Percentiles rank a stretch among this genome's conserved stretches.
Evolutionary conservation across 306 rosid genomes (phyloP).

Genomic region (Cucumis melo): DNA sequence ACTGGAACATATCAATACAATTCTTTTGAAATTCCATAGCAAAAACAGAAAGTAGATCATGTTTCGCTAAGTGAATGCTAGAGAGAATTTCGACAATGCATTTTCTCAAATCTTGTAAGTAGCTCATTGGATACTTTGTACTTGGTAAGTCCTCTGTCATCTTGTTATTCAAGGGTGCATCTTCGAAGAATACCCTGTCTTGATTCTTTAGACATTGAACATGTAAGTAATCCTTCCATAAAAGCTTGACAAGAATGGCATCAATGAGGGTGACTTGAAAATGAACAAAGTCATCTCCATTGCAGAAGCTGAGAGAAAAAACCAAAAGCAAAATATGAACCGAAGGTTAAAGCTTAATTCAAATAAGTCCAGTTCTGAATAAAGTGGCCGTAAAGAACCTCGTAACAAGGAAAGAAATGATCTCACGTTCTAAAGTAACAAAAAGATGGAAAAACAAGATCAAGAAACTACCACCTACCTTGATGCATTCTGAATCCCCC

Average conservation of each 20-base stretch:
- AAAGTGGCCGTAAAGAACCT: background rate
- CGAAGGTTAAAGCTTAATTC: background rate
- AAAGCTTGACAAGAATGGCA: constrained; percentile 48
- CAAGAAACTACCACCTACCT: constrained; percentile 54
- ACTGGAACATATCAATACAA: constrained; percentile 37
- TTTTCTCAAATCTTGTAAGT: constrained; percentile 61
- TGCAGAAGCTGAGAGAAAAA: constrained; percentile 45
- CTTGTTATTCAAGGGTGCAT: constrained; percentile 27
- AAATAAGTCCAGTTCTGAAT: background rate
- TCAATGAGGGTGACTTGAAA: constrained; percentile 49
- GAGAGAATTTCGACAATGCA: constrained; percentile 56
- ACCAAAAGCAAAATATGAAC: constrained; percentile 12
- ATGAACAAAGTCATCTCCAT: constrained; percentile 35
- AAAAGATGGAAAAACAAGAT: background rate
- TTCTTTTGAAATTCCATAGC: constrained; percentile 43
- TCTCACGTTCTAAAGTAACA: background rate
- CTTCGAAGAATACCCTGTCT: constrained; percentile 25
- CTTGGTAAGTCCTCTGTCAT: constrained; percentile 22
- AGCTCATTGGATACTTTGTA: constrained; percentile 36
- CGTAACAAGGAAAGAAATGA: background rate
- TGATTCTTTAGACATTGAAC: constrained; percentile 25
- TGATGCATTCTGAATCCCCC: constrained; percentile 68
- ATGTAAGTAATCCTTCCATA: constrained; percentile 56
- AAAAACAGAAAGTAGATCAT: constrained; percentile 39
- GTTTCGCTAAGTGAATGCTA: constrained; percentile 37